Evolutionary conservation across 768 basidiomycete genomes (phyloP).

Genomic region (Panellus pusillus): DNA sequence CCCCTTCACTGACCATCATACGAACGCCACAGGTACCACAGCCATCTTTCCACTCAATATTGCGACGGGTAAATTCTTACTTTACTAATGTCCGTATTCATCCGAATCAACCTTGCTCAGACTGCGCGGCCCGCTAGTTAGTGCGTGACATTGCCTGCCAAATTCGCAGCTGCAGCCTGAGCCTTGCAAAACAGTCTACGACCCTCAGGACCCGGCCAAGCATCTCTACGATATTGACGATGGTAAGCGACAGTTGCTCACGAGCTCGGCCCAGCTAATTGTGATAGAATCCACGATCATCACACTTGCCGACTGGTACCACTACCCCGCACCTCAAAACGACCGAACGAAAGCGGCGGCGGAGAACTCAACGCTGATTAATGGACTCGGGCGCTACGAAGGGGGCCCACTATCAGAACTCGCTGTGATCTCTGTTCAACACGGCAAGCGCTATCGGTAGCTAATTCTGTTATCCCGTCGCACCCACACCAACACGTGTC

Average conservation of each 20-base stretch:
- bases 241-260: slow-evolving; percentile 23
- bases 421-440: slow-evolving; percentile 30
- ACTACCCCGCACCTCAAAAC: slow-evolving; percentile 16
- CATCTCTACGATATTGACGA: slow-evolving; percentile 35
- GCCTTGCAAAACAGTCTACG: slow-evolving; percentile 33
- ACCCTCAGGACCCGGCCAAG: slow-evolving; percentile 35
- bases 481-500: not conserved
- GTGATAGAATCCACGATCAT: slow-evolving; percentile 41
- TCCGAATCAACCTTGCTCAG: not conserved
- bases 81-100: not conserved
- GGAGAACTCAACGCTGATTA: slow-evolving; percentile 30
- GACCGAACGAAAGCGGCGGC: slow-evolving; percentile 7
- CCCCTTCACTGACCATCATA: slow-evolving; percentile 20
- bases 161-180: not conserved
- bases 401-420: slow-evolving; percentile 24
- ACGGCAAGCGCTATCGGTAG: slow-evolving; percentile 35
- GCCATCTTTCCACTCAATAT: slow-evolving; percentile 43
- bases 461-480: not conserved
- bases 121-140: slow-evolving; percentile 33
- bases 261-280: not conserved
- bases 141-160: slow-evolving; percentile 25
- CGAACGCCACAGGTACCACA: slow-evolving; percentile 42
- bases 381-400: slow-evolving; percentile 26
- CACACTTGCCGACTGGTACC: slow-evolving; percentile 39
- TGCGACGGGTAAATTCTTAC: slow-evolving; percentile 25